Conservation (phyloP, 805 yeast genomes). For the Wilhelminamyces savonicus region DNA sequence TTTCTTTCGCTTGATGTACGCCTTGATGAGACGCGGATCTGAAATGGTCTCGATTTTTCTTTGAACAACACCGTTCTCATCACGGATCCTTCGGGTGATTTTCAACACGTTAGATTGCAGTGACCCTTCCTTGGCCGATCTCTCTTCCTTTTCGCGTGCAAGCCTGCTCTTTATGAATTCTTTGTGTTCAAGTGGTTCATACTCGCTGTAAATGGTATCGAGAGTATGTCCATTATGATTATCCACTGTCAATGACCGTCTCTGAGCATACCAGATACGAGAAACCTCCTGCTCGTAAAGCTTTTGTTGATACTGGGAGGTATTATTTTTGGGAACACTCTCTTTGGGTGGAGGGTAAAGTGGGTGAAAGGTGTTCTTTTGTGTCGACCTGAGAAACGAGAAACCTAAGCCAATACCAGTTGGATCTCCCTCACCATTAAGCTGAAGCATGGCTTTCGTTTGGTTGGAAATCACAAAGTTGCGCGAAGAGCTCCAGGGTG, state of each 20-base stretch:
- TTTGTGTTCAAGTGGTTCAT: conserved; percentile 28
- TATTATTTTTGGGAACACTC: conserved; percentile 31
- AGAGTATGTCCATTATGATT: conserved; percentile 38
- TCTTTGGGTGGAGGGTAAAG: conserved; percentile 30
- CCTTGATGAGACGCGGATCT: conserved; percentile 82
- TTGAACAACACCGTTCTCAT: conserved; percentile 80
- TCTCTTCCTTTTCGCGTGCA: conserved; percentile 21
- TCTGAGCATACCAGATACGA: conserved; percentile 86
- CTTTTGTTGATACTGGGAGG: conserved; percentile 64
- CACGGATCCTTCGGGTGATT: conserved; percentile 75
- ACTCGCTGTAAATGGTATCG: conserved; percentile 30
- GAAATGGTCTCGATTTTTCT: conserved; percentile 70
- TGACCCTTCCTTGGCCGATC: conserved; percentile 17
- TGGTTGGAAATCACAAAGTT: conserved; percentile 92
- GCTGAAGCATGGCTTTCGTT: conserved; percentile 93
- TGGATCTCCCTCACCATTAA: conserved; percentile 93
- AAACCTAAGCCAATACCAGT: conserved; percentile 87
- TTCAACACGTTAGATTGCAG: conserved; percentile 18
- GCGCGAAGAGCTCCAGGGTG: conserved; percentile 92
- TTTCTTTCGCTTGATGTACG: conserved; percentile 70
- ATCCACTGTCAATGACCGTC: conserved; percentile 43
- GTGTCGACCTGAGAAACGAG: conserved; percentile 82
- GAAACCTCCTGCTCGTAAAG: conserved; percentile 87
- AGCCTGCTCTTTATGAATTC: conserved; percentile 26
- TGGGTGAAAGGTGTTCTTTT: conserved; percentile 82